Evolutionary conservation across 2,329 filamentous ascomycete species (phyloP).

Genomic region (Corniculantispora saksenae): DNA sequence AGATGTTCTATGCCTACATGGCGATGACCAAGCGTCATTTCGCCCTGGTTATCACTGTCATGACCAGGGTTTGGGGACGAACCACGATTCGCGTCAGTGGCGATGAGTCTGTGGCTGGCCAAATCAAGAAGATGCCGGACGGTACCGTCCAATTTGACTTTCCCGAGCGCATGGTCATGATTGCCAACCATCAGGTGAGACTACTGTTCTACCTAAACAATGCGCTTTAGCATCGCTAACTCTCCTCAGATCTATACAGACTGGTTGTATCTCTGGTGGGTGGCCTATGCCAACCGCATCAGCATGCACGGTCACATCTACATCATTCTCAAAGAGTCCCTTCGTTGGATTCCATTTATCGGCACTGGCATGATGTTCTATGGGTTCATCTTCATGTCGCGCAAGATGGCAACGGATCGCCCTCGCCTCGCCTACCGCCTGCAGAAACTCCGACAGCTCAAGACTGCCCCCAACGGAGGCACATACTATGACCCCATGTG

Average conservation of each 20-base stretch:
- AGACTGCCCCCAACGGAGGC: constrained; percentile 54
- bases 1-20: constrained; percentile 85
- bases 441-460: constrained; percentile 63
- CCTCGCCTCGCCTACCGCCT: constrained; percentile 74
- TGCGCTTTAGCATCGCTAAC: constrained; percentile 26
- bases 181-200: constrained; percentile 78
- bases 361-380: constrained; percentile 83
- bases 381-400: constrained; percentile 88
- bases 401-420: constrained; percentile 81
- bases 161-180: constrained; percentile 77
- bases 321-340: constrained; percentile 86
- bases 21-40: constrained; percentile 84
- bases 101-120: constrained; percentile 74
- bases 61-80: constrained; percentile 87
- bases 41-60: constrained; percentile 72
- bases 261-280: constrained; percentile 93
- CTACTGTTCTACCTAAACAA: background rate
- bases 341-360: constrained; percentile 78
- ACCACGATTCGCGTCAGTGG: constrained; percentile 81
- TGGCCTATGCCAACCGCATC: constrained; percentile 75
- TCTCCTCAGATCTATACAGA: constrained; percentile 72
- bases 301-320: constrained; percentile 83
- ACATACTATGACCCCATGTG: constrained; percentile 78
- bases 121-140: constrained; percentile 69
- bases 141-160: constrained; percentile 78